Conservation (phyloP, 78 protist genomes). For the Salpingoeca rosetta region DNA sequence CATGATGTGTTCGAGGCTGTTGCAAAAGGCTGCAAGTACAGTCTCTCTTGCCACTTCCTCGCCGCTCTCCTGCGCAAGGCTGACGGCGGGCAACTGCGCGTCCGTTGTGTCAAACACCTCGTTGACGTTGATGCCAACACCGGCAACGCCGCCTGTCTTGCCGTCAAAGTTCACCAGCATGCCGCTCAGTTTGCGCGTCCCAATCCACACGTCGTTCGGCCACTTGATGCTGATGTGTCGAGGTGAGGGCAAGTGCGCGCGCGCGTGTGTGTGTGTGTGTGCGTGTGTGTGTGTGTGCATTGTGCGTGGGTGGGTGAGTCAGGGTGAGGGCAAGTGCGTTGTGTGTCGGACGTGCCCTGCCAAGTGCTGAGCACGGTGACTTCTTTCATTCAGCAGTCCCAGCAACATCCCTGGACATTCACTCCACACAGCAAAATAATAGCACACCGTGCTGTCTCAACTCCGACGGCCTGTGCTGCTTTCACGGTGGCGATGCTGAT, state of each 20-base stretch:
- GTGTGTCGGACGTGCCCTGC: background rate
- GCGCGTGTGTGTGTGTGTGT: no score
- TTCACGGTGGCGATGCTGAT: background rate
- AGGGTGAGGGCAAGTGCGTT: background rate
- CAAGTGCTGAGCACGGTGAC: background rate
- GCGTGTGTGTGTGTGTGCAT: background rate
- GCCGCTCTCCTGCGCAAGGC: background rate
- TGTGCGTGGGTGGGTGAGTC: background rate
- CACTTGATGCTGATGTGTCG: background rate
- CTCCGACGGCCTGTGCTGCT: background rate
- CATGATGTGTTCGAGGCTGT: background rate
- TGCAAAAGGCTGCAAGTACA: background rate
- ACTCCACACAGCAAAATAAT: no score
- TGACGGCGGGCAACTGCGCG: background rate
- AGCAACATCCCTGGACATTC: no score
- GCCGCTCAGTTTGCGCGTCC: background rate
- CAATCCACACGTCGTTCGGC: background rate
- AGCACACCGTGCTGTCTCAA: no score
- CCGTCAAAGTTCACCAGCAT: background rate
- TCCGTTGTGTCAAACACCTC: background rate
- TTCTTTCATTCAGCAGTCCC: background rate
- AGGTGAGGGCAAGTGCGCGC: background rate
- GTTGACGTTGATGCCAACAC: background rate
- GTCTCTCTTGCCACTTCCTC: background rate
- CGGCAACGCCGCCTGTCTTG: background rate